Evolutionary conservation across 176 grass and related monocot genomes (phyloP).

Genomic region (Oryza rufipogon): DNA sequence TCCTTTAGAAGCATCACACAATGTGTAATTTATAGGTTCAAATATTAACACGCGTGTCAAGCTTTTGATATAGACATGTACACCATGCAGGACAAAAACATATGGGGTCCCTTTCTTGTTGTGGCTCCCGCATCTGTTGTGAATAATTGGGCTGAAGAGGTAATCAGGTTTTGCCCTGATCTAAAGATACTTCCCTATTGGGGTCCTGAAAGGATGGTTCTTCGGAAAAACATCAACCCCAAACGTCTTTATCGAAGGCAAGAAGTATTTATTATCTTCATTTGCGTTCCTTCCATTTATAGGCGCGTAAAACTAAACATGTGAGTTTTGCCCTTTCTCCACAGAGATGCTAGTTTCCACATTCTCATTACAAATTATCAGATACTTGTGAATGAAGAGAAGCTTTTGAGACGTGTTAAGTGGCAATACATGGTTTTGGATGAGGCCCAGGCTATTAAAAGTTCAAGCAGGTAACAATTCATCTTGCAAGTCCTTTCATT

Average conservation of each 20-base stretch:
- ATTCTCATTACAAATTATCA: constrained; percentile 99
- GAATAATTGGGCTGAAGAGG: constrained; percentile 99
- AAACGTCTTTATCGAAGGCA: constrained; percentile 95
- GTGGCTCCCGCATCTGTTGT: constrained; percentile 98
- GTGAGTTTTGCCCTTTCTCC: constrained; percentile 35
- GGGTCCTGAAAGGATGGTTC: constrained; percentile 78
- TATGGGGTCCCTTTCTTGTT: constrained; percentile 99
- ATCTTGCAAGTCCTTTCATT: constrained; percentile 12
- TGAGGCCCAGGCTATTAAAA: constrained; percentile 99
- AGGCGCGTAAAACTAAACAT: constrained; percentile 33
- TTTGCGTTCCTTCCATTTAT: background rate
- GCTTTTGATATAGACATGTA: constrained; percentile 18
- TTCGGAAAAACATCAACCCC: constrained; percentile 95
- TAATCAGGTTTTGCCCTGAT: constrained; percentile 94
- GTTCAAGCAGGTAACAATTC: constrained; percentile 82
- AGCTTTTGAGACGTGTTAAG: constrained; percentile 90
- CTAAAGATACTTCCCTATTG: constrained; percentile 98
- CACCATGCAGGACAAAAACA: constrained; percentile 92
- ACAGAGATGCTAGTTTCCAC: constrained; percentile 93
- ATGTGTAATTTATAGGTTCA: background rate
- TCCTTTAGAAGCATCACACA: constrained; percentile 12
- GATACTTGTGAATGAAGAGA: constrained; percentile 96
- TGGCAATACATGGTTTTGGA: constrained; percentile 99
- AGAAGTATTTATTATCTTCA: constrained; percentile 15
- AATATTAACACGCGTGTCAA: constrained; percentile 1